Percentiles rank a stretch among this genome's conserved stretches.
These are phyloP conservation scores for Penicillium nordicum DNA, from an alignment of 2,329 filamentous ascomycete species.

Conservation along the genomic window DNA sequence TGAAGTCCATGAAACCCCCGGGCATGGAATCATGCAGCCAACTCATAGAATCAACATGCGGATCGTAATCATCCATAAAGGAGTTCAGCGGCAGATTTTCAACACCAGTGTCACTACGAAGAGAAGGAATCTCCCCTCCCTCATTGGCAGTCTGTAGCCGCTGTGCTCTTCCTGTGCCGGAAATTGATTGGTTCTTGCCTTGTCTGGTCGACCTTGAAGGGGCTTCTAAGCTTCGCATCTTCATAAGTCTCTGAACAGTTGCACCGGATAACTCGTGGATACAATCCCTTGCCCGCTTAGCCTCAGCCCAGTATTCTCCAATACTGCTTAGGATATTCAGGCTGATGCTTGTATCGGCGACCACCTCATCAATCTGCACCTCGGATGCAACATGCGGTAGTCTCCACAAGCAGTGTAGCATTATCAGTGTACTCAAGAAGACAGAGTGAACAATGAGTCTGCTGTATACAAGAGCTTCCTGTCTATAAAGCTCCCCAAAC, in stretches of 20 bases:
- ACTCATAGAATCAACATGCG: constrained; percentile 13
- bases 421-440: constrained; percentile 49
- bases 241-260: constrained; percentile 26
- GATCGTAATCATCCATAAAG: constrained; percentile 17
- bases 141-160: neutral
- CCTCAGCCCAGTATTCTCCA: constrained; percentile 53
- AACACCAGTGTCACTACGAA: constrained; percentile 1
- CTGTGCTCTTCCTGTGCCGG: neutral
- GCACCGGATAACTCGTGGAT: constrained; percentile 29
- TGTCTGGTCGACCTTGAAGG: constrained; percentile 12
- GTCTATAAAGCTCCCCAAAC: constrained; percentile 45
- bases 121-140: neutral
- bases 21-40: constrained; percentile 25
- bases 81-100: constrained; percentile 11
- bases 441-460: constrained; percentile 51
- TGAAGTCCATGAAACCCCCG: constrained; percentile 24
- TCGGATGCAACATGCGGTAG: constrained; percentile 42
- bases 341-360: constrained; percentile 42
- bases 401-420: constrained; percentile 52
- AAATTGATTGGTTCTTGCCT: neutral
- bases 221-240: constrained; percentile 12
- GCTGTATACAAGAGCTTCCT: constrained; percentile 47
- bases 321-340: constrained; percentile 51
- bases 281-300: constrained; percentile 33
- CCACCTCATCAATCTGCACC: constrained; percentile 41